phyloP scores from a whole-genome alignment of 805 yeast genomes.

The Kluyveromyces lactis region DNA sequence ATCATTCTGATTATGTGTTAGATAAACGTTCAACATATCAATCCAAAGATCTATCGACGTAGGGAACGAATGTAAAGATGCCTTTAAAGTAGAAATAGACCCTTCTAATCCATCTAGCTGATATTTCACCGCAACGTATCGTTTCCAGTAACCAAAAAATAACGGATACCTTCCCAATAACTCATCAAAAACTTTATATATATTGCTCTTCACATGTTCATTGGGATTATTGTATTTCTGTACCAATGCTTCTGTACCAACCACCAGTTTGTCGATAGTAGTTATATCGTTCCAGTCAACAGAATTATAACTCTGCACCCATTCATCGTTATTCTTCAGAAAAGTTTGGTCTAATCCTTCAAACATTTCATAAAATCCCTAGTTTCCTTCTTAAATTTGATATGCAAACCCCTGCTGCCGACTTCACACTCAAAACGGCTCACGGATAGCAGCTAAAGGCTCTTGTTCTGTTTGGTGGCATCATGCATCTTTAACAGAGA shows the following conservation, averaged over 20 bases:
- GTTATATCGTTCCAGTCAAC: conserved; percentile 29
- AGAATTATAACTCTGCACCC: conserved; percentile 15
- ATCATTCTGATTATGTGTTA: conserved; percentile 33
- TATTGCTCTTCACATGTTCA: conserved; percentile 20
- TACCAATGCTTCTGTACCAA: conserved; percentile 26
- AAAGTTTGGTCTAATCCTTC: conserved; percentile 19
- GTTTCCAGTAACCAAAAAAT: conserved; percentile 56
- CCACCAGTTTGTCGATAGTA: conserved; percentile 35
- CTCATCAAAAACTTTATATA: conserved; percentile 32
- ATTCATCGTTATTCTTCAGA: conserved; percentile 19
- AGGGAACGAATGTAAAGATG: conserved; percentile 44
- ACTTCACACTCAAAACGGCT: too few species aligned
- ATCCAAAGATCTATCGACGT: conserved; percentile 59
- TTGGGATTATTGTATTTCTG: conserved; percentile 30
- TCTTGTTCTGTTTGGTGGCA: too few species aligned
- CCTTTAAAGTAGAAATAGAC: conserved; percentile 38
- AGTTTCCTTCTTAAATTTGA: too few species aligned
- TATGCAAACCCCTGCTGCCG: too few species aligned
- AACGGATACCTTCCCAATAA: conserved; percentile 51
- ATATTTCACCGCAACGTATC: conserved; percentile 45
- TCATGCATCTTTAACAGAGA: too few species aligned
- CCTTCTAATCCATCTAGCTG: conserved; percentile 46
- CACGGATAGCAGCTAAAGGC: too few species aligned
- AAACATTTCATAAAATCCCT: conserved; percentile 12
- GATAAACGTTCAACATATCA: conserved; percentile 50